Conservation (phyloP, 345 rosid genomes). For the Hypericum androsaemum region DNA sequence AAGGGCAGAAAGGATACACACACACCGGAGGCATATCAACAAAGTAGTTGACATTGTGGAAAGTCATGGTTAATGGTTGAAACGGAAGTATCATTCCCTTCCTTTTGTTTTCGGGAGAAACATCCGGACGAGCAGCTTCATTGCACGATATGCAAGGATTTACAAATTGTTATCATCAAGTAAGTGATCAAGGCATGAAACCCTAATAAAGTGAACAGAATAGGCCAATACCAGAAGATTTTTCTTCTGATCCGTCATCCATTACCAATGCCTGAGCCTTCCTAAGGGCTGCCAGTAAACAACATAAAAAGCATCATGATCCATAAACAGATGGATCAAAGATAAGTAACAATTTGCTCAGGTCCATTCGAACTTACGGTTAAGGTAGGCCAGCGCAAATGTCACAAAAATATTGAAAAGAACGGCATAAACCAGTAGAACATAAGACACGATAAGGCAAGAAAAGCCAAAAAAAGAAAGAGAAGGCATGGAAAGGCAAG, state of each 20-base stretch:
- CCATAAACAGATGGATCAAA: neutral
- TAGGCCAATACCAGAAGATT: neutral
- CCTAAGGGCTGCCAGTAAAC: constrained; percentile 42
- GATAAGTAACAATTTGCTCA: neutral
- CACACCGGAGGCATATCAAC: constrained; percentile 86
- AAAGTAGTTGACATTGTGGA: constrained; percentile 78
- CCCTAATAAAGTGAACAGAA: too few relatives aligned
- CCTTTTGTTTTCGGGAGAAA: constrained; percentile 20
- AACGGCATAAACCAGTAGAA: constrained; percentile 42
- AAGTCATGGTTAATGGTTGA: constrained; percentile 82
- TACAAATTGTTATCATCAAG: too few relatives aligned
- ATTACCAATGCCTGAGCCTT: constrained; percentile 36
- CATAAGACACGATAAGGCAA: too few relatives aligned
- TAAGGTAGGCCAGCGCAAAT: constrained; percentile 56
- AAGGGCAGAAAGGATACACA: neutral
- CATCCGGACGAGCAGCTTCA: constrained; percentile 14
- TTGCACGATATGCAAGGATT: too few relatives aligned
- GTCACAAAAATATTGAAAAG: constrained; percentile 66
- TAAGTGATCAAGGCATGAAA: too few relatives aligned
- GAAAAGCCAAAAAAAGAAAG: too few relatives aligned
- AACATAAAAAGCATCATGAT: constrained; percentile 7
- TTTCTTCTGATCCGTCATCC: constrained; percentile 33
- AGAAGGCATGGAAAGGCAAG: too few relatives aligned
- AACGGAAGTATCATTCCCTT: constrained; percentile 96
- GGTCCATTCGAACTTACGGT: constrained; percentile 43